Conservation (phyloP, 2,329 filamentous ascomycete species). For the Amauroascus verrucosus region DNA sequence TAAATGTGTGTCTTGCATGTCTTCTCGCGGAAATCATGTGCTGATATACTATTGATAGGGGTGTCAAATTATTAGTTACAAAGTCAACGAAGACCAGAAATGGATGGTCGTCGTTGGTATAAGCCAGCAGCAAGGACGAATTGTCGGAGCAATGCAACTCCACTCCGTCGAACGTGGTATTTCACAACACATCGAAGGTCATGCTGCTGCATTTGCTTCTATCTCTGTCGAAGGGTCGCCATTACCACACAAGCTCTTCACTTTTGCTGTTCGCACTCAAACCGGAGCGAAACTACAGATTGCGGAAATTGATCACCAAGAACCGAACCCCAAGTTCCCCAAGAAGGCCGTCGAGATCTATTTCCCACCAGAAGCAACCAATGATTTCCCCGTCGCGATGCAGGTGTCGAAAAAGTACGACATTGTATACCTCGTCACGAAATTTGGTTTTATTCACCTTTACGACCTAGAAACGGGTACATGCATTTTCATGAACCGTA, state of each 20-base stretch:
- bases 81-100: conserved; percentile 86
- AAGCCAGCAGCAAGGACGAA: conserved; percentile 80
- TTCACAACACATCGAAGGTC: conserved; percentile 95
- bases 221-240: conserved; percentile 79
- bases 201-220: conserved; percentile 88
- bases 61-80: conserved; percentile 99
- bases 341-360: conserved; percentile 98
- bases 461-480: conserved; percentile 94
- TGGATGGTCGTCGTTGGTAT: conserved; percentile 99
- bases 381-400: conserved; percentile 96
- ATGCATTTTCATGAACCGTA: conserved; percentile 99
- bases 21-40: not conserved
- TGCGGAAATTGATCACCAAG: conserved; percentile 90
- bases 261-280: conserved; percentile 84
- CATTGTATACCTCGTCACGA: conserved; percentile 93
- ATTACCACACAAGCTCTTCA: conserved; percentile 88
- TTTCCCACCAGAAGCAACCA: conserved; percentile 89
- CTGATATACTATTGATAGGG: conserved; percentile 44
- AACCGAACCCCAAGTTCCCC: conserved; percentile 75
- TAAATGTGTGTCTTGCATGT: conserved; percentile 53
- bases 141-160: conserved; percentile 92
- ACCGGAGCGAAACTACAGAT: conserved; percentile 92
- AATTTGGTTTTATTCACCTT: conserved; percentile 97
- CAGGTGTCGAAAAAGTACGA: conserved; percentile 96
- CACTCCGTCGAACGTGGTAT: conserved; percentile 94